Evolutionary conservation across 495 filamentous ascomycete species (phyloP).

Genomic region (Tuber calosporum): DNA sequence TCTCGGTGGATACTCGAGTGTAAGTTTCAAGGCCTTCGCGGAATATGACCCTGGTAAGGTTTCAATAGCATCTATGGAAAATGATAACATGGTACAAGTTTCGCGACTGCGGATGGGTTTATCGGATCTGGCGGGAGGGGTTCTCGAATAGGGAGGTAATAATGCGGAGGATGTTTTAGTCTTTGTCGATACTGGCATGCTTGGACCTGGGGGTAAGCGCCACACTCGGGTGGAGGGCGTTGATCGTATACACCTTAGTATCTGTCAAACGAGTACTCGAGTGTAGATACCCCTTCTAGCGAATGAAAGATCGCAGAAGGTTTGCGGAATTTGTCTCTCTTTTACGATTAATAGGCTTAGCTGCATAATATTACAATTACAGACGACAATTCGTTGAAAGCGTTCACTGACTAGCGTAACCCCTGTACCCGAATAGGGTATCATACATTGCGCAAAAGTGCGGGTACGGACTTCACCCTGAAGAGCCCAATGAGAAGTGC

Average conservation of each 20-base stretch:
- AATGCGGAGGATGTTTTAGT: not conserved
- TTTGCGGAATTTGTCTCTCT: too few species aligned
- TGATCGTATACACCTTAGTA: too few species aligned
- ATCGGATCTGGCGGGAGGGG: not conserved
- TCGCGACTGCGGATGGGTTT: not conserved
- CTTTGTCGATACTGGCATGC: not conserved
- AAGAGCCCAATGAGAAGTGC: not conserved
- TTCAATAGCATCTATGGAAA: not conserved
- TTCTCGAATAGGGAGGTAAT: not conserved
- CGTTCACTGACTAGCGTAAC: too few species aligned
- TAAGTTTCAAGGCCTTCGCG: not conserved
- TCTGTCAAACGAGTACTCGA: too few species aligned
- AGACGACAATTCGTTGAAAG: too few species aligned
- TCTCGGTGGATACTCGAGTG: not conserved
- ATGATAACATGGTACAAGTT: not conserved
- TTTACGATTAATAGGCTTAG: too few species aligned
- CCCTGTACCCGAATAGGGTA: too few species aligned
- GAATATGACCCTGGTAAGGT: not conserved
- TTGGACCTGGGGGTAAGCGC: too few species aligned
- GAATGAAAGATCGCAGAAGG: too few species aligned
- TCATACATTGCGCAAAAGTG: not conserved
- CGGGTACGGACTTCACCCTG: not conserved
- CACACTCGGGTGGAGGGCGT: too few species aligned
- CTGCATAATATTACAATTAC: too few species aligned
- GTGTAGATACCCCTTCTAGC: too few species aligned